A percentile compares a stretch with the other conserved stretches of the same genome.
phyloP scores from a whole-genome alignment of 768 basidiomycete genomes.

The Rhodotorula babjevae region DNA sequence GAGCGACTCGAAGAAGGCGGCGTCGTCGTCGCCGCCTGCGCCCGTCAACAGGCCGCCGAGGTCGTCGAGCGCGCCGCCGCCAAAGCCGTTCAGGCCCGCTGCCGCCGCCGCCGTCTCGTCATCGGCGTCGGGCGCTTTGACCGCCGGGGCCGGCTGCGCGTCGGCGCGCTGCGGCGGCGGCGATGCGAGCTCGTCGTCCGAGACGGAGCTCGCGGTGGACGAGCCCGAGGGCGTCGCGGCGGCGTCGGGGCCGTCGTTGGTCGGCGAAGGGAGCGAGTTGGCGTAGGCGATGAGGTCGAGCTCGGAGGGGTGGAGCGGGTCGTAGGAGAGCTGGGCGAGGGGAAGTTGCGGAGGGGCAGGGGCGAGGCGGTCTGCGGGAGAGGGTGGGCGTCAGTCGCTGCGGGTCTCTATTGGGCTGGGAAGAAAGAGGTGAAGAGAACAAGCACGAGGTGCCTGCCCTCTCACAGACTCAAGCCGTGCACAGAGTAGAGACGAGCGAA shows the following conservation, averaged over 20 bases:
- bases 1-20: conserved; percentile 26
- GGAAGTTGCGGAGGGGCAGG: not conserved
- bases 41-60: not conserved
- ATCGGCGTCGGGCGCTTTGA: no score
- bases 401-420: no score
- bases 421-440: no score
- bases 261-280: not conserved
- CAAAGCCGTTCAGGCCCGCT: not conserved
- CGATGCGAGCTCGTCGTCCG: not conserved
- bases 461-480: not conserved
- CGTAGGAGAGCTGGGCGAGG: conserved; percentile 14
- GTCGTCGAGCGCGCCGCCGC: not conserved
- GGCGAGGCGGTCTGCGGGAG: conserved; percentile 14
- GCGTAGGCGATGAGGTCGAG: conserved; percentile 17
- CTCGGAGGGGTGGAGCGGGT: conserved; percentile 4
- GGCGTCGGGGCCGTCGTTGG: not conserved
- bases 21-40: not conserved
- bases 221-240: not conserved
- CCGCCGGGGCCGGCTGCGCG: no score
- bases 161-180: not conserved
- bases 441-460: not conserved
- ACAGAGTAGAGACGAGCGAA: not conserved
- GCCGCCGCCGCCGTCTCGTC: no score
- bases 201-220: conserved; percentile 1
- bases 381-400: no score